Conservation (phyloP, 2,329 filamentous ascomycete species). For the Dryadomyces sulphureus region DNA sequence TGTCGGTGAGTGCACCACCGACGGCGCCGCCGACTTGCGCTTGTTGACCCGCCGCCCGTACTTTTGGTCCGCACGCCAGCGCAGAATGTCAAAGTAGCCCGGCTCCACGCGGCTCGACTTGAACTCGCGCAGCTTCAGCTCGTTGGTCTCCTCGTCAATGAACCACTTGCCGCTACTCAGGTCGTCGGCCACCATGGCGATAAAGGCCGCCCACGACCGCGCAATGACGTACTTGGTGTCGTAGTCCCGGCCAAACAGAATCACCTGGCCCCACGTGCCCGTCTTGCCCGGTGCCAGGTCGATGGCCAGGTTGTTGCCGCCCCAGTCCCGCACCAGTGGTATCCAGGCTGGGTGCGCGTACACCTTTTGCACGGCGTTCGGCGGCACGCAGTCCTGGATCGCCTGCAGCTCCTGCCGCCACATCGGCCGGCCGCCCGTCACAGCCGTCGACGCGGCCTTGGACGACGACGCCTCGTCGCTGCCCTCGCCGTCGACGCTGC, state of each 20-base stretch:
- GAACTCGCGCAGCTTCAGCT: slow-evolving; percentile 87
- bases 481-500: slow-evolving; percentile 44
- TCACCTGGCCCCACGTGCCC: slow-evolving; percentile 91
- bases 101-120: slow-evolving; percentile 81
- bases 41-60: slow-evolving; percentile 53
- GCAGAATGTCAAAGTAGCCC: slow-evolving; percentile 82
- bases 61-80: slow-evolving; percentile 94
- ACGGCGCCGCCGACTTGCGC: slow-evolving; percentile 33
- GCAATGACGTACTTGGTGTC: slow-evolving; percentile 97
- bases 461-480: slow-evolving; percentile 52
- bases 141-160: slow-evolving; percentile 81
- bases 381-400: slow-evolving; percentile 76
- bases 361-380: slow-evolving; percentile 74
- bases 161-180: slow-evolving; percentile 78
- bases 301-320: slow-evolving; percentile 90
- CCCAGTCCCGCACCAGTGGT: slow-evolving; percentile 91
- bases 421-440: slow-evolving; percentile 32
- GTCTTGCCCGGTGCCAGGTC: slow-evolving; percentile 82
- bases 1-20: slow-evolving; percentile 22
- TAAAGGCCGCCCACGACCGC: slow-evolving; percentile 76
- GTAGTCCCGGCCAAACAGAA: slow-evolving; percentile 93
- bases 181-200: slow-evolving; percentile 81
- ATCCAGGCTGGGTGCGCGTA: slow-evolving; percentile 96
- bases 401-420: slow-evolving; percentile 79
- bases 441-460: slow-evolving; percentile 32